These are phyloP conservation scores for Botryotinia calthae DNA, from an alignment of 2,329 filamentous ascomycete genomes.

Conservation along the genomic window DNA sequence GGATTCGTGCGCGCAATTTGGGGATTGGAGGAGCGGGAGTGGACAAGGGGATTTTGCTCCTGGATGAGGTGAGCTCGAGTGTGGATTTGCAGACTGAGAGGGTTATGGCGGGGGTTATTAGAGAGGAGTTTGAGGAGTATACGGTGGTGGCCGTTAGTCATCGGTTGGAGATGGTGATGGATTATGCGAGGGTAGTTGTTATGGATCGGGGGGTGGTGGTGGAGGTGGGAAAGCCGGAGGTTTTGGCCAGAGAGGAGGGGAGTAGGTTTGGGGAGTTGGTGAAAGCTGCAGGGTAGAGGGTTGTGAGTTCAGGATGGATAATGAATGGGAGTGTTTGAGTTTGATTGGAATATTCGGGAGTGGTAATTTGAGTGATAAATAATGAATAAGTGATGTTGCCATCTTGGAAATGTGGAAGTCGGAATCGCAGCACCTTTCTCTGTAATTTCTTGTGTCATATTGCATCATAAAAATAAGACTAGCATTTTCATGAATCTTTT, in stretches of 20 bases:
- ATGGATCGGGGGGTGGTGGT: not conserved
- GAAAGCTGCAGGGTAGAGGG: not conserved
- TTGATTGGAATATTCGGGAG: no score
- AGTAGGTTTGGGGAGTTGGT: not conserved
- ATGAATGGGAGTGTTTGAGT: no score
- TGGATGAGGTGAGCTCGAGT: not conserved
- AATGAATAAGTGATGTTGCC: no score
- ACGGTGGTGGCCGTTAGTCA: not conserved
- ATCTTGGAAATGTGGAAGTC: no score
- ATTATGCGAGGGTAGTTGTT: not conserved
- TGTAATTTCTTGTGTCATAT: no score
- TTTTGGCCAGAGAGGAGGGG: not conserved
- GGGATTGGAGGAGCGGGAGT: not conserved
- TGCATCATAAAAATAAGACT: no score
- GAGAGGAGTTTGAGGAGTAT: not conserved
- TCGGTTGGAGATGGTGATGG: not conserved
- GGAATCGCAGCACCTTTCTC: no score
- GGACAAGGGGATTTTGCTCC: not conserved
- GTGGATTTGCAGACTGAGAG: not conserved
- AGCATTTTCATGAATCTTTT: no score
- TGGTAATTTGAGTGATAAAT: no score
- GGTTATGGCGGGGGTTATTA: not conserved
- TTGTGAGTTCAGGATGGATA: no score
- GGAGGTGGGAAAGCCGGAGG: not conserved
- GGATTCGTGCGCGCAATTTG: not conserved